Conservation (phyloP, 2,329 filamentous ascomycete species). For the Eutypella sp. region DNA sequence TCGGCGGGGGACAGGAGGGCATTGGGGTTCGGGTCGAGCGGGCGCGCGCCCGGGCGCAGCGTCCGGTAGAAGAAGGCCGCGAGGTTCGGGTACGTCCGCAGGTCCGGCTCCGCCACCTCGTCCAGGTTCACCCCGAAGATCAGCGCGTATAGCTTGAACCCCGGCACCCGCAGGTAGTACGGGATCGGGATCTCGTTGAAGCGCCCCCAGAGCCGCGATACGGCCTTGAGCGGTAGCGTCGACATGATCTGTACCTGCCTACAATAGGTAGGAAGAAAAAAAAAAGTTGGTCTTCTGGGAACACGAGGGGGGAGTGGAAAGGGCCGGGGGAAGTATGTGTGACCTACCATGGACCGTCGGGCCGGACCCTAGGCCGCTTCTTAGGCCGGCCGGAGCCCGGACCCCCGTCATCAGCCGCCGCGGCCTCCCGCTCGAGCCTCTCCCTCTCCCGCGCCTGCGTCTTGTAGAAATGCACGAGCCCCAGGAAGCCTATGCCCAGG, state of each 20-base stretch:
- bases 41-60: slow-evolving; percentile 81
- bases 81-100: slow-evolving; percentile 86
- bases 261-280: slow-evolving; percentile 9
- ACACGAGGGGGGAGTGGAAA: no score
- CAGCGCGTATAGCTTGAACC: slow-evolving; percentile 87
- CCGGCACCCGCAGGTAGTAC: slow-evolving; percentile 80
- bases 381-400: slow-evolving; percentile 40
- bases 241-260: slow-evolving; percentile 92
- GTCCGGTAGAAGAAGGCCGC: slow-evolving; percentile 96
- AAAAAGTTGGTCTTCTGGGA: slow-evolving; percentile 1
- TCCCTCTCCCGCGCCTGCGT: slow-evolving; percentile 55
- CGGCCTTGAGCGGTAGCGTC: slow-evolving; percentile 81
- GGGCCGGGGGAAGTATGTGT: no score
- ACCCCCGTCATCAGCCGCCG: slow-evolving; percentile 34
- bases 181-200: slow-evolving; percentile 90
- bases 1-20: slow-evolving; percentile 85
- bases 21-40: slow-evolving; percentile 74
- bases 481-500: slow-evolving; percentile 79
- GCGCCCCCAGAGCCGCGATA: slow-evolving; percentile 82
- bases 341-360: slow-evolving; percentile 74
- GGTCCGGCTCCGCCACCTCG: slow-evolving; percentile 82
- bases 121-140: slow-evolving; percentile 87
- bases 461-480: slow-evolving; percentile 78
- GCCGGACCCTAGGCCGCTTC: slow-evolving; percentile 61
- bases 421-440: slow-evolving; percentile 41